A percentile compares a stretch with the other conserved stretches of the same genome.
Evolutionary conservation across 768 basidiomycete genomes (phyloP).

Genomic region (Lactifluus volemus): DNA sequence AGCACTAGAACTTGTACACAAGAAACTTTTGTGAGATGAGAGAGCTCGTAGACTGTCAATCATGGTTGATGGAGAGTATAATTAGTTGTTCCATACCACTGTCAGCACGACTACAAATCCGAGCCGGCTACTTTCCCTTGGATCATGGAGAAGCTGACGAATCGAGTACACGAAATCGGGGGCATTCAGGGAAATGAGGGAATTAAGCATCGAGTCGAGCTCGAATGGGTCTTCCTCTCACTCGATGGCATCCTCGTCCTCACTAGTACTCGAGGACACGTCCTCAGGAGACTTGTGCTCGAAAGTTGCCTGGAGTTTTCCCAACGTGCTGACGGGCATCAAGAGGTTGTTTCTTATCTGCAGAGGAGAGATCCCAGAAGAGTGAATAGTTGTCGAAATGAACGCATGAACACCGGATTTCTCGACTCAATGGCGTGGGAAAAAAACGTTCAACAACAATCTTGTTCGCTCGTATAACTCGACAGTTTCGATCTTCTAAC

Average conservation of each 20-base stretch:
- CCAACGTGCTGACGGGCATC: constrained; percentile 76
- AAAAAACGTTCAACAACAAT: not conserved
- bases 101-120: constrained; percentile 96
- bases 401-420: constrained; percentile 37
- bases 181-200: constrained; percentile 60
- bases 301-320: constrained; percentile 74
- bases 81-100: constrained; percentile 48
- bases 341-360: constrained; percentile 68
- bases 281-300: constrained; percentile 30
- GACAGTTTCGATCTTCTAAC: not conserved
- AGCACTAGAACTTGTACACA: constrained; percentile 68
- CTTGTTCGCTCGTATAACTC: too few species aligned
- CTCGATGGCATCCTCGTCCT: constrained; percentile 19
- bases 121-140: constrained; percentile 85
- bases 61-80: constrained; percentile 1
- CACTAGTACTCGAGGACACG: constrained; percentile 29
- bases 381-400: constrained; percentile 72
- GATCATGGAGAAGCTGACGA: constrained; percentile 73
- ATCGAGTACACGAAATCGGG: constrained; percentile 93
- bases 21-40: constrained; percentile 68
- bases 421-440: not conserved
- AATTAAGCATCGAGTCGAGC: constrained; percentile 46
- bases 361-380: constrained; percentile 89
- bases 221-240: constrained; percentile 16
- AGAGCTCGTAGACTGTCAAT: constrained; percentile 43